phyloP scores from a whole-genome alignment of 345 rosid genomes.

The Erucastrum elatum region DNA sequence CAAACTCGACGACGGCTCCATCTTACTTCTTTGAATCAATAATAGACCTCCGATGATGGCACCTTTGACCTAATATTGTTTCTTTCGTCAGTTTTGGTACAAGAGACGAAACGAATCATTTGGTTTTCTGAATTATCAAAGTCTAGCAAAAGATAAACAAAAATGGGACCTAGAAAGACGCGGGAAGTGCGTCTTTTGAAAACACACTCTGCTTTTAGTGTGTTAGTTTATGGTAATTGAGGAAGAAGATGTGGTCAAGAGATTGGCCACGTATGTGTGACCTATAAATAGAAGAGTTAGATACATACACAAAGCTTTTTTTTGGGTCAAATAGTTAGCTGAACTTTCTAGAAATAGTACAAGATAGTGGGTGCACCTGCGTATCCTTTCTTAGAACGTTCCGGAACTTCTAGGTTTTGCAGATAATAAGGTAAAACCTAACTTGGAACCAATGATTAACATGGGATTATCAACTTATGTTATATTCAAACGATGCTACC shows the following conservation, averaged over 20 bases:
- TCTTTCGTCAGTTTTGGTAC: neutral
- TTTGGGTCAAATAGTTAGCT: neutral
- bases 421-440: neutral
- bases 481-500: neutral
- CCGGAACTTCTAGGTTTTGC: conserved; percentile 33
- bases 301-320: neutral
- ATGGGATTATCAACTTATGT: neutral
- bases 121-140: neutral
- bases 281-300: neutral
- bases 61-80: neutral
- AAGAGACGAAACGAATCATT: neutral
- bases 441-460: neutral
- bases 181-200: conserved; percentile 7
- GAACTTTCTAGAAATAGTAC: conserved; percentile 46
- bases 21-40: neutral
- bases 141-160: neutral
- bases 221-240: conserved; percentile 23
- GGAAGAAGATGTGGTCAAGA: conserved; percentile 25
- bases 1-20: conserved; percentile 26
- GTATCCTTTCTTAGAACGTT: conserved; percentile 43
- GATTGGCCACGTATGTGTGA: conserved; percentile 16
- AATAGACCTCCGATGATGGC: neutral
- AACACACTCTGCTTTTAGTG: conserved; percentile 15
- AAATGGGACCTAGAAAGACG: neutral
- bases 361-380: neutral